Evolutionary conservation across 2,329 filamentous ascomycete species (phyloP), one percentile per base, ranked within the genome.

Genomic region (Grosmannia huntii): DNA sequence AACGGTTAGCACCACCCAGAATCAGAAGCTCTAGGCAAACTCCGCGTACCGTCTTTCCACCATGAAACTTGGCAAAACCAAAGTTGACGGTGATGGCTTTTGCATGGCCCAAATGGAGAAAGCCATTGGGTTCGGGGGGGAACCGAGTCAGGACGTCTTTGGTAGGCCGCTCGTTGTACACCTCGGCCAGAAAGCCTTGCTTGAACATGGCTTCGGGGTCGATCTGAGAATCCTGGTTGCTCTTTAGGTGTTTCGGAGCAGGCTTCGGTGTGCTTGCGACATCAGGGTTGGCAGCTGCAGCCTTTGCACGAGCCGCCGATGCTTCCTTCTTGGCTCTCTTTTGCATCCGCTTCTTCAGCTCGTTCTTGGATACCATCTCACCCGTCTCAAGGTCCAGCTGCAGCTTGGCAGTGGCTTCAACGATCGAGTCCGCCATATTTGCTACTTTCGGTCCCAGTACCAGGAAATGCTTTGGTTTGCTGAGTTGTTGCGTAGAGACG

Each of bases 1-100:
- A 57, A 38, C 14, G 21, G 55, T 57, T 59, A 61, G 60, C 44
- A 52, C 16, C 41, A 41, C 41, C 41, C 16, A 19, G 3, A 5
- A 6, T n/a, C 36, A 28, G 6, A 11, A 7, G 23, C 25, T 10
- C 9, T 21, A 23, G 10, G 23, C 4, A 41, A 3, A 27, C 27
- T 9, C 4, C 3, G 9, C 57, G n/a, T 52, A 59, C 58, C 31
- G 58, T 59, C 61, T 85, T 76, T 60, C 92, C 92, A 41, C 86
- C 87, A 68, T 95, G 88, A 67, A 85, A 84, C 67, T 82, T 83
- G 16, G 94, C 92, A 69, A 96, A 97, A 7, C 92, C 92, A 73
- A 97, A 97, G 73, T 97, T 96, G 71, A 97, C 84, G 0, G 90
- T 87, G 70, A 97, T 96, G 25, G 94, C 92, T 75, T 97, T 97